phyloP scores from a whole-genome alignment of 2,329 filamentous ascomycete species.

The Alternaria atra region DNA sequence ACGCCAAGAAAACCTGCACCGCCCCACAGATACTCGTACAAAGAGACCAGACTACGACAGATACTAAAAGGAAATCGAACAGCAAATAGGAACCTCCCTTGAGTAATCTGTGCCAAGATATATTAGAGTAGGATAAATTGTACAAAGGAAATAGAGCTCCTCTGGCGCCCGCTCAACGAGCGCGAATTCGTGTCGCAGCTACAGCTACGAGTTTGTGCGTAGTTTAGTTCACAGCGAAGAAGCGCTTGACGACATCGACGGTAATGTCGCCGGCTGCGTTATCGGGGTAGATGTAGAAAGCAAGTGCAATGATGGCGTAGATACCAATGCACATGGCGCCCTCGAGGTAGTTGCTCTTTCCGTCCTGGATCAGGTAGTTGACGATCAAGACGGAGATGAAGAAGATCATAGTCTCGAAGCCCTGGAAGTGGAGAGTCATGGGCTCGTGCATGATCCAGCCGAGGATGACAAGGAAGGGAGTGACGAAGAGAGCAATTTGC shows the following conservation, averaged over 20 bases:
- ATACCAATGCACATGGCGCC: conserved; percentile 68
- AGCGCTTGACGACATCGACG: conserved; percentile 37
- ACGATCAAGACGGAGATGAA: conserved; percentile 87
- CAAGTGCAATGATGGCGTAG: conserved; percentile 68
- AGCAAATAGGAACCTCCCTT: neutral
- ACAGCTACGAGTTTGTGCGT: neutral
- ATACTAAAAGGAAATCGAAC: neutral
- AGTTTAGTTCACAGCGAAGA: conserved; percentile 30
- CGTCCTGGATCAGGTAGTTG: conserved; percentile 86
- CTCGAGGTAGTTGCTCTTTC: conserved; percentile 86
- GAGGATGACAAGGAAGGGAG: conserved; percentile 65
- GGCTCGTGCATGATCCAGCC: conserved; percentile 63
- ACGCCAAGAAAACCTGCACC: conserved; percentile 16
- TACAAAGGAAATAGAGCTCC: conserved; percentile 19
- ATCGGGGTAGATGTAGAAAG: conserved; percentile 69
- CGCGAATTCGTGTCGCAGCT: neutral
- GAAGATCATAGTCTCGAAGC: conserved; percentile 87
- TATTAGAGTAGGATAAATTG: conserved; percentile 1
- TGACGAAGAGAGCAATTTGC: conserved; percentile 67
- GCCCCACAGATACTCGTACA: conserved; percentile 19
- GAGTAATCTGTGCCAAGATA: neutral
- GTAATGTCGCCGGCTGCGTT: conserved; percentile 51
- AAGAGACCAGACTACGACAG: neutral
- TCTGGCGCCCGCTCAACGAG: conserved; percentile 15
- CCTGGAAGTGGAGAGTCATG: conserved; percentile 80